Evolutionary conservation across 805 yeast genomes (phyloP), one percentile per base, ranked within the genome.

Genomic region (Candida rishiriensis): DNA sequence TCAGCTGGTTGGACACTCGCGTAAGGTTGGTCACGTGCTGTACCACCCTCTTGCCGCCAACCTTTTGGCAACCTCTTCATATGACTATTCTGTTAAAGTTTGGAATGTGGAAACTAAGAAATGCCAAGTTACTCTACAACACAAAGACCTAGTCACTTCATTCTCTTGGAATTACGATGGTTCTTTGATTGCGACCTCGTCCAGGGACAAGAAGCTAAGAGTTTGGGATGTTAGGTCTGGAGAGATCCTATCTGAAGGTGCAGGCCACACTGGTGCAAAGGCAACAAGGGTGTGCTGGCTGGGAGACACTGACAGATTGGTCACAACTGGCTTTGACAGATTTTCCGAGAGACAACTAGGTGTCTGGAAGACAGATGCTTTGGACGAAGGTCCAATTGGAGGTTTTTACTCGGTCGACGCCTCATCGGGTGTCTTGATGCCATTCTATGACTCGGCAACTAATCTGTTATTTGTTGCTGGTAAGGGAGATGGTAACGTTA

Each of bases 401-500:
- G 97, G 96, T 0, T 88, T 90, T 63, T 75, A 84, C 58, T 79
- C 83, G 34, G 76, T 93, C 39, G 99, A 95, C 61, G 78, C 95
- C 18, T 84, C 95, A 4, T 85, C 97, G 2, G 99, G 99, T 56
- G 86, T 93, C 35, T 70, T 90, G 64, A 85, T 93, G 78, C 99
- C 99, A 28, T 78, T 85, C 57, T 93, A 70, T 61, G 99, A 93
- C 61, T 85, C 79, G 26, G 76, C 85, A 31, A 89, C 86, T 37
- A 79, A 82, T 44, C 79, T 90, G 46, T 72, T 93, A 47, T 93
- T 85, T 60, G 70, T 93, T 49, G 98, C 96, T 29, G 99, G 99
- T 55, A 91, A 93, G 66, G 97, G 97, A 64, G 99, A 93, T 65
- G 98, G 98, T 56, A 93, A 91, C 64, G 88, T 93, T 57, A 86